Evolutionary conservation across 257 asterid genomes (phyloP), one percentile per base, ranked within the genome.

Genomic region (Catharanthus roseus): DNA sequence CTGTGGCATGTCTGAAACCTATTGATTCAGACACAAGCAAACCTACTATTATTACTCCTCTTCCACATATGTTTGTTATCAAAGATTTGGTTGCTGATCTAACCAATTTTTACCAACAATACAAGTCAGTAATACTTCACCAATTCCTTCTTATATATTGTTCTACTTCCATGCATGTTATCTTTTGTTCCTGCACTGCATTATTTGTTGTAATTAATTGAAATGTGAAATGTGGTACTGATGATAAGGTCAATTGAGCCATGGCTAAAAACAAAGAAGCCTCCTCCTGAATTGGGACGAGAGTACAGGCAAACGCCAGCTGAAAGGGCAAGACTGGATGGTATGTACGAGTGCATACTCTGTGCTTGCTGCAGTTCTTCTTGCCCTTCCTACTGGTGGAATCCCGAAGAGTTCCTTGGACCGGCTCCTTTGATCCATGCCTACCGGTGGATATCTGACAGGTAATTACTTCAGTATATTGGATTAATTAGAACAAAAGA

Each of bases 321-420:
- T 0, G 95, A 89, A 69, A 86, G 97, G 75, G 81, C 82, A 77
- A 87, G 88, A 44, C 75, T 89, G 3, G 92, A 91, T 61, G 96
- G 96, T 18, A 77, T 87, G 0, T 87, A 89, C 16, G 96, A 89
- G 79, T 91, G 96, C 81, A 91, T 89, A 75, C 78, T 91, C 5
- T 87, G 97, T 72, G 93, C 96, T 74, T 91, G 91, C 24, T 86
- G 96, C 69, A 82, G 77, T 36, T 73, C 97, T 23, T 87, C 91
- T 0, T 87, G 96, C 83, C 97, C 96, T 9, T 86, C 95, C 13
- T 91, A 91, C 69, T 91, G 96, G 97, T 91, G 97, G 96, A 86
- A 87, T 71, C 95, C 95, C 0, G 97, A 91, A 72, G 77, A 87
- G 84, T 89, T 83, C 72, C 81, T 49, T 8, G 95, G 97, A 15